phyloP scores from a whole-genome alignment of 441 rosid genomes.

The Codiaeum variegatum region DNA sequence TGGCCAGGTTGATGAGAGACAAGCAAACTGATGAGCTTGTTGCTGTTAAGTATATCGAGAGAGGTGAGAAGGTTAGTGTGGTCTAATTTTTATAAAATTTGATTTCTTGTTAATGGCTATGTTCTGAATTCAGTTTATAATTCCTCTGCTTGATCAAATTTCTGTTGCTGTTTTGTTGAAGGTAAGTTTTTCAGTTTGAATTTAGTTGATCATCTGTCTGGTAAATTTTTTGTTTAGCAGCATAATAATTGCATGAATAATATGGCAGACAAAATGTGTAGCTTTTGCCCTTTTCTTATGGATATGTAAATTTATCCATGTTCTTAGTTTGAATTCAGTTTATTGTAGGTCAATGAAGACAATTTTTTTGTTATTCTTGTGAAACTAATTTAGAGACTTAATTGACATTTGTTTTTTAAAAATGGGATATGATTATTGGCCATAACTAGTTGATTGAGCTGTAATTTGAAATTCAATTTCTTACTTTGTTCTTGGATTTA shows the following conservation, averaged over 20 bases:
- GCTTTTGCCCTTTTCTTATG: not conserved
- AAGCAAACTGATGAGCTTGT: constrained; percentile 78
- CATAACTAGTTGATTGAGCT: not conserved
- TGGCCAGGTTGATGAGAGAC: constrained; percentile 91
- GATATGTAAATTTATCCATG: not conserved
- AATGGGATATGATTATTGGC: not conserved
- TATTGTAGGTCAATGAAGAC: not conserved
- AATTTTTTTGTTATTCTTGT: not conserved
- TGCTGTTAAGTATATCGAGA: constrained; percentile 96
- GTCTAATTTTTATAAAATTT: not conserved
- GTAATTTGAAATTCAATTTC: not conserved
- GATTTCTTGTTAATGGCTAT: not conserved
- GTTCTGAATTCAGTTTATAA: not conserved
- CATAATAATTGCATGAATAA: not conserved
- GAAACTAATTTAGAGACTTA: not conserved
- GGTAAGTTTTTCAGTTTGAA: not conserved
- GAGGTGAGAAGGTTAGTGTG: constrained; percentile 92
- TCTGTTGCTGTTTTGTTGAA: not conserved
- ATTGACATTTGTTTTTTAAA: no score
- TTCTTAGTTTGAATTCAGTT: not conserved
- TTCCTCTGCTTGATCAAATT: not conserved
- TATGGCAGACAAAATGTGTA: not conserved
- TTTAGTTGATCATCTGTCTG: not conserved
- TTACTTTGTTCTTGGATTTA: not conserved
- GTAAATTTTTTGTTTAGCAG: not conserved